A percentile compares a stretch with the other conserved stretches of the same genome.
These are phyloP conservation scores for Choricystis sp. DNA, from an alignment of 139 green algal genomes.

Conservation along the genomic window DNA sequence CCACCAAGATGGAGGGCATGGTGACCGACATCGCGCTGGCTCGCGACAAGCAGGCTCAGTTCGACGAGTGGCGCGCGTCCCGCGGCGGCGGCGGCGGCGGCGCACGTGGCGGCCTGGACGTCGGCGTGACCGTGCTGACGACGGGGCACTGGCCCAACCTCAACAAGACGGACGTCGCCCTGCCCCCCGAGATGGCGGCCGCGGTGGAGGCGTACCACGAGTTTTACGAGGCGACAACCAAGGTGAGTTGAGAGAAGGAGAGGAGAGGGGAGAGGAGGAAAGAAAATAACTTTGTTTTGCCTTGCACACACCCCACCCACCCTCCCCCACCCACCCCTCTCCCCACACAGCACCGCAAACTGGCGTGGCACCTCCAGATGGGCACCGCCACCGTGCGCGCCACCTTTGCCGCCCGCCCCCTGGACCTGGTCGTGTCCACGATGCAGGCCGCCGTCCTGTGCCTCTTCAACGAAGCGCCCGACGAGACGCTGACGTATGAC, in stretches of 20 bases:
- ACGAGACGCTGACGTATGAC: conserved; percentile 43
- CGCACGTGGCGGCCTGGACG: conserved; percentile 36
- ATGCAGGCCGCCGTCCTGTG: conserved; percentile 72
- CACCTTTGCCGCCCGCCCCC: conserved; percentile 64
- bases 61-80: conserved; percentile 53
- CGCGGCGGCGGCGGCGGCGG: conserved; percentile 15
- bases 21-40: conserved; percentile 77
- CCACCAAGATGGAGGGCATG: conserved; percentile 93
- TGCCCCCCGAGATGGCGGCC: conserved; percentile 79
- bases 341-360: conserved; percentile 71
- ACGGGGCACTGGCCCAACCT: conserved; percentile 77
- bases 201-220: conserved; percentile 69
- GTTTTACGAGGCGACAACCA: conserved; percentile 59
- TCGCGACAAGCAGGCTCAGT: conserved; percentile 71
- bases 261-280: too few species aligned
- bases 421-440: conserved; percentile 76
- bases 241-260: too few species aligned
- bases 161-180: conserved; percentile 9
- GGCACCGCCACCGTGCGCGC: conserved; percentile 62
- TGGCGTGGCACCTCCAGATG: conserved; percentile 87
- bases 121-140: conserved; percentile 83
- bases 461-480: conserved; percentile 65
- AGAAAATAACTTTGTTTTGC: too few species aligned
- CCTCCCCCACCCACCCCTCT: too few species aligned
- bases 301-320: too few species aligned